Conservation (phyloP, 1,284 basidiomycete species). For the Chondrostereum purpureum region DNA sequence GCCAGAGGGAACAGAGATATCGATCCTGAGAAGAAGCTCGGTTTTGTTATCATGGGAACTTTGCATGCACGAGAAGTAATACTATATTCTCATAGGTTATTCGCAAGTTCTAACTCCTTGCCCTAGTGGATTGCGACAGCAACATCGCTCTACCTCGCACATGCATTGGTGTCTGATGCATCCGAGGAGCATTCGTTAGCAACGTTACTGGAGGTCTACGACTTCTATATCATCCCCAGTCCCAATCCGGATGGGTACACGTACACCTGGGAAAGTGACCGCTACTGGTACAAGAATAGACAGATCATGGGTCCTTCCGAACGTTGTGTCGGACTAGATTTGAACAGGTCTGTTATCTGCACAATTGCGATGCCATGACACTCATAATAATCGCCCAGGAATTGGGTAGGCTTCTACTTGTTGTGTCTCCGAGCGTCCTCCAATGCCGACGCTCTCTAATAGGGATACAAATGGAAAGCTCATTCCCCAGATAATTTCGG, state of each 20-base stretch:
- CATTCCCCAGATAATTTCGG: constrained; percentile 21
- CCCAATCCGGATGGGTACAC: constrained; percentile 84
- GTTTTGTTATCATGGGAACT: constrained; percentile 69
- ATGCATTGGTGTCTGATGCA: constrained; percentile 53
- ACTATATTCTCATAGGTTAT: constrained; percentile 8
- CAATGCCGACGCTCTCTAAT: constrained; percentile 6
- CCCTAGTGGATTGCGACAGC: constrained; percentile 80
- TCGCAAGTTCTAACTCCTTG: constrained; percentile 10
- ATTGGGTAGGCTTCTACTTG: constrained; percentile 44
- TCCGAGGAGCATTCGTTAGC: constrained; percentile 41
- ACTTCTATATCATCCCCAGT: constrained; percentile 72
- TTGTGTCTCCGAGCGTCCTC: neutral
- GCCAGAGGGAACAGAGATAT: neutral
- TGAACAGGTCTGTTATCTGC: constrained; percentile 50
- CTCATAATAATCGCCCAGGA: constrained; percentile 28
- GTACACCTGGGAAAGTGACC: constrained; percentile 60
- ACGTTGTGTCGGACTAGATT: constrained; percentile 68
- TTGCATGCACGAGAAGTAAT: constrained; percentile 76
- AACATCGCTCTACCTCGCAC: constrained; percentile 67
- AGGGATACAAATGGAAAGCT: constrained; percentile 62
- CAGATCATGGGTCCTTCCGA: constrained; percentile 45
- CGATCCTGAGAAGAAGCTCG: constrained; percentile 29
- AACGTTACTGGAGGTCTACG: constrained; percentile 49
- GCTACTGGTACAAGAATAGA: constrained; percentile 84
- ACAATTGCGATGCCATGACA: neutral